phyloP scores from a whole-genome alignment of 2,329 filamentous ascomycete genomes.

The Aspergillus quadrilineatus region DNA sequence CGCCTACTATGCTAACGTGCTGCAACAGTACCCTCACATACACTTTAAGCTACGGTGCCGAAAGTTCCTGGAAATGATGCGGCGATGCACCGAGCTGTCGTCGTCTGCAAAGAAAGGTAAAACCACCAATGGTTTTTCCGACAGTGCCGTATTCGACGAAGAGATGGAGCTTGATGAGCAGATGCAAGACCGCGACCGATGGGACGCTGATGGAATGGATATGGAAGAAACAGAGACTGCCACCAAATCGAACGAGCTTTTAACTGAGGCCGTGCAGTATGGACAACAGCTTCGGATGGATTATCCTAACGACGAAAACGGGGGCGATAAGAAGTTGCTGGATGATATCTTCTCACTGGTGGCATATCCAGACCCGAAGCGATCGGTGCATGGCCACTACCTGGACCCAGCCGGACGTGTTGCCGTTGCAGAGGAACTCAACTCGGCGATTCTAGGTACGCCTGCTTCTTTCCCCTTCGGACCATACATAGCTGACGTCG shows the following conservation, averaged over 20 bases:
- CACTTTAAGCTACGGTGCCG: conserved; percentile 85
- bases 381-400: conserved; percentile 73
- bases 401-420: conserved; percentile 73
- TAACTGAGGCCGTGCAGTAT: conserved; percentile 72
- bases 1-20: conserved; percentile 74
- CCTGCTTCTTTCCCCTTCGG: conserved; percentile 6
- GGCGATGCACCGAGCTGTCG: conserved; percentile 65
- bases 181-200: conserved; percentile 32
- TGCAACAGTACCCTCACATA: conserved; percentile 77
- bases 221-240: conserved; percentile 48
- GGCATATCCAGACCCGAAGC: conserved; percentile 78
- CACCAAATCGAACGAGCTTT: conserved; percentile 52
- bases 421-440: conserved; percentile 86
- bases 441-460: conserved; percentile 86
- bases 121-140: conserved; percentile 41
- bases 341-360: conserved; percentile 84
- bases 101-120: conserved; percentile 38
- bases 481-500: conserved; percentile 9
- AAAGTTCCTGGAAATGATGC: conserved; percentile 94
- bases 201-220: conserved; percentile 54
- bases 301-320: conserved; percentile 69
- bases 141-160: conserved; percentile 50
- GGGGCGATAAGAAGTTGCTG: conserved; percentile 70
- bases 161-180: conserved; percentile 62
- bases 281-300: conserved; percentile 76